phyloP scores from a whole-genome alignment of 2,329 filamentous ascomycete genomes.

The Hypoxylon rubiginosum region DNA sequence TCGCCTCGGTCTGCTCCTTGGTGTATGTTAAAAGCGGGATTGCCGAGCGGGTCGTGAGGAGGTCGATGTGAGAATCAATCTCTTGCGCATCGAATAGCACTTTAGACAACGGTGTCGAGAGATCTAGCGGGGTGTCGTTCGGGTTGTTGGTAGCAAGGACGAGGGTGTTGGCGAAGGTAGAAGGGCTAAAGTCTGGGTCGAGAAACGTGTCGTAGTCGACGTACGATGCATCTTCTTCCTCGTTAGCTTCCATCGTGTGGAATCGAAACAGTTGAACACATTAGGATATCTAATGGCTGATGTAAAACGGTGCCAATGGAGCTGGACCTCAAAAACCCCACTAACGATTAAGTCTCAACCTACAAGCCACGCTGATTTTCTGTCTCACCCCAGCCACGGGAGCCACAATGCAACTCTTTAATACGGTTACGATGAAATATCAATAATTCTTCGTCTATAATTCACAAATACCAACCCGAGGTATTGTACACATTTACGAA shows the following conservation, averaged over 20 bases:
- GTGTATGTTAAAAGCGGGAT: constrained; percentile 85
- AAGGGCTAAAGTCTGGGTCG: constrained; percentile 82
- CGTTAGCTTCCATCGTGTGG: constrained; percentile 51
- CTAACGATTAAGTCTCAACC: not conserved
- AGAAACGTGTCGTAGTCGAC: constrained; percentile 97
- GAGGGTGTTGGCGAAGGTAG: constrained; percentile 87
- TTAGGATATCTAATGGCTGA: constrained; percentile 12
- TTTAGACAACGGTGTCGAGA: constrained; percentile 91
- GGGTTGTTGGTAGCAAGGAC: constrained; percentile 93
- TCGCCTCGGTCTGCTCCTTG: constrained; percentile 78
- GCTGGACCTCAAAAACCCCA: not conserved
- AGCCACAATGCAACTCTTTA: no score
- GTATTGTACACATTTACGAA: no score
- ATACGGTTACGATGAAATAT: no score
- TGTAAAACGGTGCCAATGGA: not conserved
- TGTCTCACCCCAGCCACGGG: not conserved
- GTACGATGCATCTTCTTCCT: constrained; percentile 79
- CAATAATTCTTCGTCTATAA: no score
- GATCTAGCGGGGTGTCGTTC: constrained; percentile 88
- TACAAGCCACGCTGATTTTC: constrained; percentile 1
- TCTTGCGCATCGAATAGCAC: constrained; percentile 98
- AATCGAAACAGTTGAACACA: constrained; percentile 4
- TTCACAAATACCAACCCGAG: no score
- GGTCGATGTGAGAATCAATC: constrained; percentile 95
- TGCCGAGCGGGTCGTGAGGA: constrained; percentile 86